These are phyloP conservation scores for Paramecium primaurelia DNA, from an alignment of 73 alveolate species.

Conservation along the genomic window DNA sequence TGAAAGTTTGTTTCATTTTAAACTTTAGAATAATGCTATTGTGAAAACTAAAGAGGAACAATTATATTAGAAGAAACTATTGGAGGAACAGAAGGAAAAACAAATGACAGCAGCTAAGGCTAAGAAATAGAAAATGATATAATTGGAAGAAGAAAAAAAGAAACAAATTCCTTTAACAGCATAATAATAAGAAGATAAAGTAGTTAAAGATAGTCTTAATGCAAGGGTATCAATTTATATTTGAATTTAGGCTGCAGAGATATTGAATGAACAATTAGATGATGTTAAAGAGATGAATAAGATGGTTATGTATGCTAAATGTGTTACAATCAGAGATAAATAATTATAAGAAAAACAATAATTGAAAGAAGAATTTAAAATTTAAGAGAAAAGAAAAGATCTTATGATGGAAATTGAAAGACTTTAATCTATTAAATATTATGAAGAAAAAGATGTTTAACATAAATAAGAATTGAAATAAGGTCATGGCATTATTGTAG, in stretches of 20 bases:
- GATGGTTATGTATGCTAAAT: constrained; percentile 77
- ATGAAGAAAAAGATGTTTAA: constrained; percentile 72
- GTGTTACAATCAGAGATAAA: constrained; percentile 77
- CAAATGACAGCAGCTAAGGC: constrained; percentile 63
- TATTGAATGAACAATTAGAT: constrained; percentile 69
- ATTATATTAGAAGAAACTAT: constrained; percentile 48
- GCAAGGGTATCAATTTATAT: not conserved
- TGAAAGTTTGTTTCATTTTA: constrained; percentile 31
- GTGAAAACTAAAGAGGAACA: constrained; percentile 56
- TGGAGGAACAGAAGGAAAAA: constrained; percentile 57
- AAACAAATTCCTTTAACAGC: constrained; percentile 53
- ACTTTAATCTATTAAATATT: constrained; percentile 67
- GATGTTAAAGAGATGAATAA: constrained; percentile 82
- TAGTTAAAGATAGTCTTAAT: constrained; percentile 35
- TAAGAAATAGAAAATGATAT: constrained; percentile 56
- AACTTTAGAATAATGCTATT: constrained; percentile 49
- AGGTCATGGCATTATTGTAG: constrained; percentile 72
- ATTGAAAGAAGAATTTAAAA: constrained; percentile 70
- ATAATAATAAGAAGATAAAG: constrained; percentile 47
- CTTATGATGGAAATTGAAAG: constrained; percentile 87
- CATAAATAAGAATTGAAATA: constrained; percentile 58
- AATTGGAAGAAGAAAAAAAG: constrained; percentile 62
- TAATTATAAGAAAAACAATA: constrained; percentile 71
- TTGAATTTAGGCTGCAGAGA: constrained; percentile 60
- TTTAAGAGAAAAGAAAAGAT: constrained; percentile 77